Percentiles rank a stretch among this genome's conserved stretches.
phyloP scores from a whole-genome alignment of 129 eudicot species.

The Flaveria ramosissima region DNA sequence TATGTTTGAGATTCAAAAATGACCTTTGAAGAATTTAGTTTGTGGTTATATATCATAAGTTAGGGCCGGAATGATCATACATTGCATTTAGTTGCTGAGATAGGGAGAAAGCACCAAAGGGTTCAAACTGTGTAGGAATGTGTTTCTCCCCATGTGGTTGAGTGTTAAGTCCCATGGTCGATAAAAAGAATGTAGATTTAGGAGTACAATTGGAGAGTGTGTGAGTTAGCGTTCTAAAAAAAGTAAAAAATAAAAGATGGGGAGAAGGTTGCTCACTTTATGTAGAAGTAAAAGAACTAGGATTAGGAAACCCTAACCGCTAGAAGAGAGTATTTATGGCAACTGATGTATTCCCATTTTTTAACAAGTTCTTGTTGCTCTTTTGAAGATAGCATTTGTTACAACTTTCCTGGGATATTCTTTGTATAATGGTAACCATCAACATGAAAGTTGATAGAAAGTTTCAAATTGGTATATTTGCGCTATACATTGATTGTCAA shows the following conservation, averaged over 20 bases:
- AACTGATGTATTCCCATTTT: neutral
- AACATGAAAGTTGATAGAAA: constrained; percentile 8
- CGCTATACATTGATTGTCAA: neutral
- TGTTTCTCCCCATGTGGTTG: too few species aligned
- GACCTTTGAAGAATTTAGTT: too few species aligned
- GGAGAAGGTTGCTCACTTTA: too few species aligned
- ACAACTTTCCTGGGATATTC: neutral
- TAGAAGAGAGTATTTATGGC: neutral
- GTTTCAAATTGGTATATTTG: neutral
- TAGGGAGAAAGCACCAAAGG: too few species aligned
- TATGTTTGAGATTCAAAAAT: too few species aligned
- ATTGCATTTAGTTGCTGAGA: neutral
- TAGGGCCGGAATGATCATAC: neutral
- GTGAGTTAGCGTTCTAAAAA: too few species aligned
- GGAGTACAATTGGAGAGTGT: too few species aligned
- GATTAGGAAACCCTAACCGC: constrained; percentile 10
- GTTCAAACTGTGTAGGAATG: too few species aligned
- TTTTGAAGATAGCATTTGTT: neutral
- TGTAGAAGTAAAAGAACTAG: neutral
- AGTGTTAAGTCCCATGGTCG: too few species aligned
- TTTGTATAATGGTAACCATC: neutral
- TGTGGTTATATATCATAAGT: too few species aligned
- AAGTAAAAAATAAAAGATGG: neutral
- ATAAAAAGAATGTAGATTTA: too few species aligned
- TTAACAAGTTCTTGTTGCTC: constrained; percentile 2